Conservation (phyloP, 1,284 basidiomycete genomes). For the Moesziomyces parantarcticus region DNA sequence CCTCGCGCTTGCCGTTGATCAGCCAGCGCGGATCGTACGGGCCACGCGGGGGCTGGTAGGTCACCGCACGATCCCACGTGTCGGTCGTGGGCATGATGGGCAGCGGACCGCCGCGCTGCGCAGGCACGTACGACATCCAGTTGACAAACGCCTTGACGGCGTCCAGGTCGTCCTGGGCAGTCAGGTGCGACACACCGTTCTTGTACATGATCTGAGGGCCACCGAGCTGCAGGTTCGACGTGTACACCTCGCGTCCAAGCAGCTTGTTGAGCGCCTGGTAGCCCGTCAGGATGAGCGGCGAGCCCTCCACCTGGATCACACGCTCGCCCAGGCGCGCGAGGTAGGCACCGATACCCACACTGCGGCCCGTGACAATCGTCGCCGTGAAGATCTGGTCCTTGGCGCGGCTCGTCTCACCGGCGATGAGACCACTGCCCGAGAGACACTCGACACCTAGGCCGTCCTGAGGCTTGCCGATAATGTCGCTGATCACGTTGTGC, state of each 20-base stretch:
- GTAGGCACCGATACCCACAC: constrained; percentile 99
- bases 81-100: constrained; percentile 56
- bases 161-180: constrained; percentile 86
- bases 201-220: constrained; percentile 78
- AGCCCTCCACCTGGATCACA: constrained; percentile 97
- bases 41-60: constrained; percentile 89
- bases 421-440: constrained; percentile 95
- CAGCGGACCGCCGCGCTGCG: constrained; percentile 40
- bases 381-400: constrained; percentile 99
- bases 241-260: constrained; percentile 97
- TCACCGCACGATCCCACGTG: constrained; percentile 91
- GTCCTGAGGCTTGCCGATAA: constrained; percentile 89
- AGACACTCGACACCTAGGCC: constrained; percentile 98
- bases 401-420: constrained; percentile 96
- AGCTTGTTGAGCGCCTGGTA: constrained; percentile 98
- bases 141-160: constrained; percentile 72
- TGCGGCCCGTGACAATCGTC: constrained; percentile 96
- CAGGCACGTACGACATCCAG: constrained; percentile 90
- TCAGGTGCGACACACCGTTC: constrained; percentile 91
- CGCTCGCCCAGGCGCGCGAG: constrained; percentile 97
- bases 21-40: constrained; percentile 98
- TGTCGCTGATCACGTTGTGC: constrained; percentile 92
- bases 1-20: constrained; percentile 90
- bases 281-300: constrained; percentile 98
- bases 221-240: constrained; percentile 97